Conservation (phyloP, 2,329 filamentous ascomycete genomes). For the Coniochaeta sp. region DNA sequence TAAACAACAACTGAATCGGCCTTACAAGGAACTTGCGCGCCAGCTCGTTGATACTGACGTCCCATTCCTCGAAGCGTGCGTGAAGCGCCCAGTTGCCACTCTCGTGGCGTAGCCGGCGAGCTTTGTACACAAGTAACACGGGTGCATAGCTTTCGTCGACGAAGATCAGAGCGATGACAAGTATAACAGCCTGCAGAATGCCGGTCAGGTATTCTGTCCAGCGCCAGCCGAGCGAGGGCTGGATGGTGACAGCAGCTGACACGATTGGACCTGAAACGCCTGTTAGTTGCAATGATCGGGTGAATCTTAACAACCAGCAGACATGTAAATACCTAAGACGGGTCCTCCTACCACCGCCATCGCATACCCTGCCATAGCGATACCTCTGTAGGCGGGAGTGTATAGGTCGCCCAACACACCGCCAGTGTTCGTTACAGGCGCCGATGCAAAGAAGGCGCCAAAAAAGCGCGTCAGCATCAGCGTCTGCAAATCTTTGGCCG, state of each 20-base stretch:
- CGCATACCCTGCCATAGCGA: slow-evolving; percentile 61
- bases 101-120: slow-evolving; percentile 50
- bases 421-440: slow-evolving; percentile 63
- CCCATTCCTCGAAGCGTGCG: slow-evolving; percentile 62
- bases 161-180: slow-evolving; percentile 48
- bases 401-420: slow-evolving; percentile 63
- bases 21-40: slow-evolving; percentile 60
- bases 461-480: slow-evolving; percentile 61
- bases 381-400: slow-evolving; percentile 50
- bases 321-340: slow-evolving; percentile 33
- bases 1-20: slow-evolving; percentile 58
- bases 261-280: slow-evolving; percentile 36
- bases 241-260: slow-evolving; percentile 33
- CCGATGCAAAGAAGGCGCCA: slow-evolving; percentile 53
- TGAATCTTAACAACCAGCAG: background rate
- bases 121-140: slow-evolving; percentile 53
- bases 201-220: slow-evolving; percentile 53
- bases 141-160: slow-evolving; percentile 61
- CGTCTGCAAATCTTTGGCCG: slow-evolving; percentile 59
- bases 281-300: slow-evolving; percentile 3
- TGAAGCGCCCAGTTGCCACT: slow-evolving; percentile 66
- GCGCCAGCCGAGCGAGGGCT: slow-evolving; percentile 41
- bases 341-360: slow-evolving; percentile 59
- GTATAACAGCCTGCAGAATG: slow-evolving; percentile 50
- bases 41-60: slow-evolving; percentile 54